These are phyloP conservation scores for Lichtheimia ornata DNA, from an alignment of 371 early-diverging fungal genomes.

Conservation along the genomic window DNA sequence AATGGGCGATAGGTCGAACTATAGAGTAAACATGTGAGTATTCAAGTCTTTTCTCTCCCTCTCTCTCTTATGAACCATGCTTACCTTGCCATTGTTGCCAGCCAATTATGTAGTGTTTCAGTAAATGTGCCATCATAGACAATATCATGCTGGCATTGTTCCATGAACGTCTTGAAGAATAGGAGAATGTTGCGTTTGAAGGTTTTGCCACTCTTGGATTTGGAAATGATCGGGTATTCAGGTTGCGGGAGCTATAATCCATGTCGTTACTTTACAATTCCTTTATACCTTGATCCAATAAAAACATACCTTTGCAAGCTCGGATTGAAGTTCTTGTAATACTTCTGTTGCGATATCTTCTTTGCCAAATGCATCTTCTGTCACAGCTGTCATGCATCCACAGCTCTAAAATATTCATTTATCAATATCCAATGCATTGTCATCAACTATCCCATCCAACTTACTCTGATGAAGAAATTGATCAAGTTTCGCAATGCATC, in stretches of 20 bases:
- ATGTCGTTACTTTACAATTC: not conserved
- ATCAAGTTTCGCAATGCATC: slow-evolving; percentile 52
- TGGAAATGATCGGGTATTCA: slow-evolving; percentile 70
- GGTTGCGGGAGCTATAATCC: slow-evolving; percentile 46
- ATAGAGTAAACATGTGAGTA: slow-evolving; percentile 12
- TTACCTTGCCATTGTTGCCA: slow-evolving; percentile 58
- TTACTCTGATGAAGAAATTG: slow-evolving; percentile 66
- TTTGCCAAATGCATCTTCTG: slow-evolving; percentile 32
- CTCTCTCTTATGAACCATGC: no score
- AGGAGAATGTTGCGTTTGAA: slow-evolving; percentile 58
- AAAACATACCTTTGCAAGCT: slow-evolving; percentile 36
- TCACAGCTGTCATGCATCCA: slow-evolving; percentile 44
- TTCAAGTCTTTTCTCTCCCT: not conserved
- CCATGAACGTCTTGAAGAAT: slow-evolving; percentile 63
- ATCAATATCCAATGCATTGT: not conserved
- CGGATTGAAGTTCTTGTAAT: slow-evolving; percentile 44
- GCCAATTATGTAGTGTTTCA: slow-evolving; percentile 56
- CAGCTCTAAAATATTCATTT: slow-evolving; percentile 27
- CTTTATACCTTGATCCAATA: not conserved
- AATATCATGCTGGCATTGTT: slow-evolving; percentile 59
- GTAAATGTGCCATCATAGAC: slow-evolving; percentile 63
- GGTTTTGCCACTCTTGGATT: slow-evolving; percentile 56
- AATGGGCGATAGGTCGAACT: slow-evolving; percentile 85
- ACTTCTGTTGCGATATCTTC: slow-evolving; percentile 44
- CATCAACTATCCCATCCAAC: not conserved